phyloP scores from a whole-genome alignment of 108 stramenopile species.

The Cyclotella choctawhatcheeana region DNA sequence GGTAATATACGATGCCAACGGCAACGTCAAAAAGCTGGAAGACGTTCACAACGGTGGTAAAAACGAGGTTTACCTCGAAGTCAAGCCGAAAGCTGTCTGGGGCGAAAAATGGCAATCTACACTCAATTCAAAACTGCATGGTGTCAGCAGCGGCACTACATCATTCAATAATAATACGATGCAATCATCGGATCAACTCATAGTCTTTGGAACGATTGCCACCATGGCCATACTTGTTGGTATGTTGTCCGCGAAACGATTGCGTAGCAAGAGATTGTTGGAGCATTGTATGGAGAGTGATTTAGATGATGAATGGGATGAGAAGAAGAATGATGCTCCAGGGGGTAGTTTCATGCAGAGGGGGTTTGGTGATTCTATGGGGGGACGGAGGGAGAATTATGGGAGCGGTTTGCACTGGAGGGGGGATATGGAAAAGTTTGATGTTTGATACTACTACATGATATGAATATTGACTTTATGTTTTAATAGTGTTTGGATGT shows the following conservation, averaged over 20 bases:
- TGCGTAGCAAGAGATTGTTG: constrained; percentile 59
- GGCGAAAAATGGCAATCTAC: constrained; percentile 8
- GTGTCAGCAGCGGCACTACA: background rate
- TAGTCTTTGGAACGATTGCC: constrained; percentile 80
- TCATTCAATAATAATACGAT: background rate
- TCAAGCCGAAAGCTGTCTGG: constrained; percentile 28
- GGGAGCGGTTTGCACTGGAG: constrained; percentile 49
- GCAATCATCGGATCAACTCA: constrained; percentile 68
- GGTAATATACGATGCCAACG: constrained; percentile 29
- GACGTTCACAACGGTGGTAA: constrained; percentile 36
- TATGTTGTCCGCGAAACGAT: constrained; percentile 65
- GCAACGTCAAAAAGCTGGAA: constrained; percentile 8
- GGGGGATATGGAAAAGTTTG: constrained; percentile 90
- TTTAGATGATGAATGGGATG: constrained; percentile 70
- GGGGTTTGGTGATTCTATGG: constrained; percentile 17
- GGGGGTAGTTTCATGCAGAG: background rate
- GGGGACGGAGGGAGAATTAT: constrained; percentile 7
- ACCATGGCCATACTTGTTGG: constrained; percentile 87
- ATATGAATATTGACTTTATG: no score
- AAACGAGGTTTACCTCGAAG: constrained; percentile 39
- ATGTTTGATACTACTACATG: constrained; percentile 54
- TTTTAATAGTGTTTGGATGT: background rate
- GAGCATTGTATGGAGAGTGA: constrained; percentile 79
- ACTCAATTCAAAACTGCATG: background rate
- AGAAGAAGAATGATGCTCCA: constrained; percentile 21